Conservation (phyloP, 2,329 filamentous ascomycete genomes). For the Magnaporthiopsis incrustans region DNA sequence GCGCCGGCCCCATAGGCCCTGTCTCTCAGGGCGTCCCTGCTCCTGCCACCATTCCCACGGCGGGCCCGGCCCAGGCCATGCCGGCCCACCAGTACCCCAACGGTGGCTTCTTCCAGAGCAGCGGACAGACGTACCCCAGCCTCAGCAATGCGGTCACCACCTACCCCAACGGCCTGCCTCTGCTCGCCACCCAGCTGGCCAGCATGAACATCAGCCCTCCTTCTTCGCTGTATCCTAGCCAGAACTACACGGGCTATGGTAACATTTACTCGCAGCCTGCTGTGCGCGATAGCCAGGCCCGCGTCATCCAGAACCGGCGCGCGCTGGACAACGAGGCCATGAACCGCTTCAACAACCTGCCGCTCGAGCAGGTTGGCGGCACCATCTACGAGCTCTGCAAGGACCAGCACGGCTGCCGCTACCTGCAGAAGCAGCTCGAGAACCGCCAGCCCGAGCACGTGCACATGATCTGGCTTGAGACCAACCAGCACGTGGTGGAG, state of each 20-base stretch:
- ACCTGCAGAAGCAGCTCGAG: constrained; percentile 94
- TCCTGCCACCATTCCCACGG: background rate
- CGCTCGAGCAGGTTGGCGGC: constrained; percentile 71
- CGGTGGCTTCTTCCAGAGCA: constrained; percentile 24
- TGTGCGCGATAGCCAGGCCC: constrained; percentile 65
- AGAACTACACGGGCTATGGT: constrained; percentile 51
- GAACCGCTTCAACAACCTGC: constrained; percentile 75
- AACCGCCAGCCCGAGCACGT: constrained; percentile 76
- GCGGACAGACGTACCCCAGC: constrained; percentile 22
- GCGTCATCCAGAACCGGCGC: constrained; percentile 68
- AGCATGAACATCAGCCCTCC: constrained; percentile 49
- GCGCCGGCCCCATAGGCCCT: constrained; percentile 20
- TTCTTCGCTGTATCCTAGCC: constrained; percentile 42
- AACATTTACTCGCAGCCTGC: constrained; percentile 43
- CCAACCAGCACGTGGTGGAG: constrained; percentile 87
- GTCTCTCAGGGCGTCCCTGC: constrained; percentile 14
- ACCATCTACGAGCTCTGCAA: constrained; percentile 90
- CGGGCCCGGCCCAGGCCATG: constrained; percentile 9
- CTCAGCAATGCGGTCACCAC: constrained; percentile 24
- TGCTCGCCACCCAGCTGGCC: constrained; percentile 62
- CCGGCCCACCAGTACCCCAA: constrained; percentile 15
- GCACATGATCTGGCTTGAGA: constrained; percentile 91
- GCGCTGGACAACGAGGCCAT: constrained; percentile 67
- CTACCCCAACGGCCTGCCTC: constrained; percentile 41
- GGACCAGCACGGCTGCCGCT: constrained; percentile 95